These are phyloP conservation scores for Calocera viscosa DNA, from an alignment of 768 basidiomycete species.

Conservation along the genomic window DNA sequence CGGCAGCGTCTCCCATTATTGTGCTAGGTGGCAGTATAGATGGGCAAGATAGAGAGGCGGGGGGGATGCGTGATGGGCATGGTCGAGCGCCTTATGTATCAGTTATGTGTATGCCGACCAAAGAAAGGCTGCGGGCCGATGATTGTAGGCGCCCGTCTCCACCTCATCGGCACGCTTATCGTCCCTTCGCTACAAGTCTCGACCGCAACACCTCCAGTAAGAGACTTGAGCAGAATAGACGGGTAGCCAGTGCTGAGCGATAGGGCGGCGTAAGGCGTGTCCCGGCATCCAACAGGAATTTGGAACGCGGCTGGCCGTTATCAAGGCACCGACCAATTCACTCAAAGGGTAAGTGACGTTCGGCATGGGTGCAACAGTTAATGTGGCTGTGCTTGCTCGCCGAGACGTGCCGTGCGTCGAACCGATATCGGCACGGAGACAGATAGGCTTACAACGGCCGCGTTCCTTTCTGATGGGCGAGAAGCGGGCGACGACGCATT, in stretches of 20 bases:
- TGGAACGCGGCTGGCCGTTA: background rate
- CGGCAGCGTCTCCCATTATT: background rate
- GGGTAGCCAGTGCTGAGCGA: background rate
- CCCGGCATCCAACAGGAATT: constrained; percentile 1
- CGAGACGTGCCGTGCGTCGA: background rate
- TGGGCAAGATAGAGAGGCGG: background rate
- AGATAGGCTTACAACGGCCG: background rate
- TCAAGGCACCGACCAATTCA: background rate
- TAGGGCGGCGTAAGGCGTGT: background rate
- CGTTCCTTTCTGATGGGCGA: background rate
- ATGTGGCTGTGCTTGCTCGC: background rate
- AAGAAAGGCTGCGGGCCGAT: too few species aligned
- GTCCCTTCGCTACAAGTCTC: background rate
- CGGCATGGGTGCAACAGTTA: background rate
- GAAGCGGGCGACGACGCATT: too few species aligned
- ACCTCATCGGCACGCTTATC: constrained; percentile 7
- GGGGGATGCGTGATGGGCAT: background rate
- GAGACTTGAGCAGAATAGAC: background rate
- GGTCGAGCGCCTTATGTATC: background rate
- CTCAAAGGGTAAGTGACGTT: background rate
- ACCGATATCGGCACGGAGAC: background rate
- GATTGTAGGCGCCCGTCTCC: background rate
- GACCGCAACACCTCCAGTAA: background rate
- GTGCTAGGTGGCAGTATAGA: background rate
- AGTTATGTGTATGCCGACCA: too few species aligned